Evolutionary conservation across 805 yeast genomes (phyloP), one percentile per base, ranked within the genome.

Genomic region (Starmerella potacharoeniae): DNA sequence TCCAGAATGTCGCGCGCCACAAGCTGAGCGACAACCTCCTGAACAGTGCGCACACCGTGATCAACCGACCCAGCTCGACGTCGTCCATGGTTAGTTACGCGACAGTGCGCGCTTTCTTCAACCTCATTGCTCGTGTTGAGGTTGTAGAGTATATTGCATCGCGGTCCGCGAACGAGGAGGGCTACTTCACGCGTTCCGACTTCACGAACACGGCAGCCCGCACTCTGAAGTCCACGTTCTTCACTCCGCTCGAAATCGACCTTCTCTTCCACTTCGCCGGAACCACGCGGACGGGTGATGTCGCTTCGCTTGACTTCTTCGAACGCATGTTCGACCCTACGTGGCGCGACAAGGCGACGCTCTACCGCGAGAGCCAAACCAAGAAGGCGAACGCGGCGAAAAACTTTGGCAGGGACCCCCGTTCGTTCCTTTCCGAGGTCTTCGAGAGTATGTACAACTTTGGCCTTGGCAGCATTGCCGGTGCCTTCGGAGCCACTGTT

Each of bases 401-500:
- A 60, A 69, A 71, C 58, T 73, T 72, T 30, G 63, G 67, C 33
- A 33, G 55, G 28, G 69, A 64, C 42, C 74, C 74, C 28, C 58
- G 60, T 28, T 67, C 74, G 22, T 77, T 77, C 59, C 60, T 75
- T 79, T 85, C 65, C 46, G 72, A 71, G 62, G 82, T 91, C 51
- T 87, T 91, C 59, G 95, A 86, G 66, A 86, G 95, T 8, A 76
- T 83, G 54, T 87, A 90, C 71, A 88, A 95, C 56, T 91, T 91
- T 70, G 73, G 85, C 34, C 74, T 91, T 56, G 98, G 98, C 16
- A 88, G 97, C 4, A 77, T 90, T 51, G 97, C 98, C 35, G 98
- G 98, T 56, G 93, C 96, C 63, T 82, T 91, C 70, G 98, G 98
- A 59, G 97, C 98, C n/a, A 87, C 96, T 6, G 86, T 85, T 14